Percentiles rank a stretch among this genome's conserved stretches.
Evolutionary conservation across 2,329 filamentous ascomycete genomes (phyloP).

Genomic region (Cladosporium sp.): DNA sequence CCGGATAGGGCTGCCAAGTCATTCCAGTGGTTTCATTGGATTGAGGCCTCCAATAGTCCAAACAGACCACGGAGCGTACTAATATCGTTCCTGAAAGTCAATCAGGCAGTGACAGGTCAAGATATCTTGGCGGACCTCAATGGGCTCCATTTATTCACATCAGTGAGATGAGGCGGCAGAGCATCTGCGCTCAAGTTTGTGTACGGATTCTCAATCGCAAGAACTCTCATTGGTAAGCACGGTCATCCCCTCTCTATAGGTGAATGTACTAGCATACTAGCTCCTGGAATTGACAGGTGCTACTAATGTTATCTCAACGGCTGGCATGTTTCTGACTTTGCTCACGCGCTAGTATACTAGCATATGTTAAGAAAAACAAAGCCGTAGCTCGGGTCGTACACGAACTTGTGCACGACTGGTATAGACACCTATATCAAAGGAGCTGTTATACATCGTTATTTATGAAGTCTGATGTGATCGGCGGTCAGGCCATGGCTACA

Average conservation of each 20-base stretch:
- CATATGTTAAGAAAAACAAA: not conserved
- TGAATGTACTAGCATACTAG: not conserved
- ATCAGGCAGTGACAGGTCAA: not conserved
- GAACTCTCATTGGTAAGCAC: not conserved
- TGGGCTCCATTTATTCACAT: too few relatives aligned
- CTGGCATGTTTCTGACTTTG: not conserved
- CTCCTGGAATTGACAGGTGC: not conserved
- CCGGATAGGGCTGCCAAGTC: not conserved
- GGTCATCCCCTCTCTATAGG: not conserved
- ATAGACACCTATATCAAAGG: not conserved
- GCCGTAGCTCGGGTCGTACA: not conserved
- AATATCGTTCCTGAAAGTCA: not conserved
- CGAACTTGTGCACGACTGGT: not conserved
- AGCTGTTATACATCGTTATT: not conserved
- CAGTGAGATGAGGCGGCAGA: not conserved
- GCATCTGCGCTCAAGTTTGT: not conserved
- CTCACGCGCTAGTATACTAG: not conserved
- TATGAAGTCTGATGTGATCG: not conserved
- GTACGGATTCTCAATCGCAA: not conserved
- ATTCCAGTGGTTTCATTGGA: not conserved
- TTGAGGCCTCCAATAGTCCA: not conserved
- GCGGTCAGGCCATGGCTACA: not conserved
- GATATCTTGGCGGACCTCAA: not conserved
- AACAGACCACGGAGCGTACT: not conserved
- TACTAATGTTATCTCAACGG: not conserved